Conservation (phyloP, 331 rosid genomes). For the Acacia concinna region DNA sequence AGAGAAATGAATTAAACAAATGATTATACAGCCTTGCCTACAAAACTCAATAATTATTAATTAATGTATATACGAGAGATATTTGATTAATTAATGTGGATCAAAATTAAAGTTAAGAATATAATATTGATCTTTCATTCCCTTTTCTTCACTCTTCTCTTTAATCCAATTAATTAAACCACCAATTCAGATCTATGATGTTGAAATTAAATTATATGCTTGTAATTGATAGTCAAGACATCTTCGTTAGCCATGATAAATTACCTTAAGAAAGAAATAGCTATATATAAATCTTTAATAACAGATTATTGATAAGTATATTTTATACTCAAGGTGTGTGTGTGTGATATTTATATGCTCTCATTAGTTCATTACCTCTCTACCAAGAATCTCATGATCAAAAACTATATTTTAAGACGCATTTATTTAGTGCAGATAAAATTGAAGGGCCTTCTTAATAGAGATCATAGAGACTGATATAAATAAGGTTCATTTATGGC, state of each 20-base stretch:
- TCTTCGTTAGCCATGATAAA: neutral
- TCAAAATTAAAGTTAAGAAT: too few species aligned
- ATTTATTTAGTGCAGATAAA: neutral
- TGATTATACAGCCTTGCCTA: neutral
- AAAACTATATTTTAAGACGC: neutral
- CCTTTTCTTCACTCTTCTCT: neutral
- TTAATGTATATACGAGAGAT: too few species aligned
- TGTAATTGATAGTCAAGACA: neutral
- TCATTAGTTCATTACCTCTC: neutral
- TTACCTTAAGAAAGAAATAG: neutral
- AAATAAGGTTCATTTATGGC: neutral
- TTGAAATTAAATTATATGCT: neutral
- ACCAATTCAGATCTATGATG: neutral
- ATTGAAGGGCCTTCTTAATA: constrained; percentile 1
- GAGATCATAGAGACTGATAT: neutral
- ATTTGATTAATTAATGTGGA: neutral
- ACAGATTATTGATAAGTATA: neutral
- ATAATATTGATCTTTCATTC: neutral
- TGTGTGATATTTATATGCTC: neutral
- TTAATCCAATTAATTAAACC: neutral
- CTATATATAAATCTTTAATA: neutral
- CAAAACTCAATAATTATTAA: too few species aligned
- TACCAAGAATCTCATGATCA: neutral
- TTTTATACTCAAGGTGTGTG: neutral
- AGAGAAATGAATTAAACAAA: neutral